Evolutionary conservation across 1,284 basidiomycete genomes (phyloP).

Genomic region (Tylopilus sp.): DNA sequence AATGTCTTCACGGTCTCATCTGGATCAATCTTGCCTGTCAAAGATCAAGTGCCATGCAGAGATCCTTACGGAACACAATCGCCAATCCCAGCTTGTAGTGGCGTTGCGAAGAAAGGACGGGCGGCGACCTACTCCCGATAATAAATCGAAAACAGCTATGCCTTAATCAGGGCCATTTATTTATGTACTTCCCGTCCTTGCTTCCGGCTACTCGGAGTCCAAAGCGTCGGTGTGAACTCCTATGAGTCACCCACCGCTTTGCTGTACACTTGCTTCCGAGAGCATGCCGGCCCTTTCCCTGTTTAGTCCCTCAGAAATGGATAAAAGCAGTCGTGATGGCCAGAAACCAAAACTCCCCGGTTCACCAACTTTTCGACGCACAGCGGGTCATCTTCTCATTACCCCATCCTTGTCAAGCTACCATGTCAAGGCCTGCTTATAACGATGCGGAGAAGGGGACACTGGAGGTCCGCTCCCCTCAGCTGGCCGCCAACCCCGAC

Average conservation of each 20-base stretch:
- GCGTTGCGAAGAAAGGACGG: conserved; percentile 2
- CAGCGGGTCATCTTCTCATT: conserved; percentile 17
- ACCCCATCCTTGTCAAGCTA: conserved; percentile 3
- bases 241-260: conserved; percentile 9
- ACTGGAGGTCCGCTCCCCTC: conserved; percentile 38
- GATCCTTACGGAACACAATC: background rate
- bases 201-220: conserved; percentile 10
- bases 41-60: background rate
- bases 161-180: background rate
- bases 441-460: conserved; percentile 59
- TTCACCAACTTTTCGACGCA: conserved; percentile 17
- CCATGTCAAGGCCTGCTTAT: conserved; percentile 40
- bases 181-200: conserved; percentile 1
- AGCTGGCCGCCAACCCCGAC: conserved; percentile 19
- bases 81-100: background rate
- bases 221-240: conserved; percentile 11
- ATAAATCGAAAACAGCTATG: conserved; percentile 3
- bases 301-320: conserved; percentile 7
- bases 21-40: background rate
- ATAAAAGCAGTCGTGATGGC: conserved; percentile 23
- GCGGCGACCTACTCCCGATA: conserved; percentile 15
- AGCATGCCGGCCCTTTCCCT: conserved; percentile 7
- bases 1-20: background rate
- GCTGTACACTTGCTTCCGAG: conserved; percentile 15
- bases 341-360: background rate